These are phyloP conservation scores for Heterobasidion irregulare DNA, from an alignment of 1,284 basidiomycete species.

Conservation along the genomic window DNA sequence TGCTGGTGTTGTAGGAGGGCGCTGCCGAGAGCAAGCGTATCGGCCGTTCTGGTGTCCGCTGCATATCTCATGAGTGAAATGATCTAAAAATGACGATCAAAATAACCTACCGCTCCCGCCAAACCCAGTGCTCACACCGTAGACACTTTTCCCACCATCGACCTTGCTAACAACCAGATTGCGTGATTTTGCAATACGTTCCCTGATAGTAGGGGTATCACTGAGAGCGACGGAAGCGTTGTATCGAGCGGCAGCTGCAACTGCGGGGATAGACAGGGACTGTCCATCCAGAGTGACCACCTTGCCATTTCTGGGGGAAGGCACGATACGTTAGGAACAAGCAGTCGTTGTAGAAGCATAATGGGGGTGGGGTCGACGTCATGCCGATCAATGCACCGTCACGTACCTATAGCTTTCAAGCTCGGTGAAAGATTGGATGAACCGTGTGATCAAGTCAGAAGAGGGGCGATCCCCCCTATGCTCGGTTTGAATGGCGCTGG, in stretches of 20 bases:
- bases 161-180: conserved; percentile 61
- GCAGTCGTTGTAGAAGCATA: conserved; percentile 6
- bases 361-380: background rate
- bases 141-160: conserved; percentile 60
- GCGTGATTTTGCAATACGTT: conserved; percentile 50
- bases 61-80: conserved; percentile 18
- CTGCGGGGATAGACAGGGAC: conserved; percentile 62
- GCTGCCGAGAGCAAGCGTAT: conserved; percentile 62
- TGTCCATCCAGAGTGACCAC: conserved; percentile 62
- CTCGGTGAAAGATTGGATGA: conserved; percentile 41
- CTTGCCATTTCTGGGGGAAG: conserved; percentile 40
- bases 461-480: conserved; percentile 4
- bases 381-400: background rate
- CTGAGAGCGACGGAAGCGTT: conserved; percentile 46
- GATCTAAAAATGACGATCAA: background rate
- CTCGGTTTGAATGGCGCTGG: background rate
- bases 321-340: conserved; percentile 5
- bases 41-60: conserved; percentile 66
- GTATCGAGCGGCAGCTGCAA: conserved; percentile 65
- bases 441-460: conserved; percentile 27
- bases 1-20: conserved; percentile 80
- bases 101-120: conserved; percentile 57
- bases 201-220: conserved; percentile 34
- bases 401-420: conserved; percentile 46
- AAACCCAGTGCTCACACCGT: conserved; percentile 79